phyloP scores from a whole-genome alignment of 176 grass and related monocot species.

The Poa annua region DNA sequence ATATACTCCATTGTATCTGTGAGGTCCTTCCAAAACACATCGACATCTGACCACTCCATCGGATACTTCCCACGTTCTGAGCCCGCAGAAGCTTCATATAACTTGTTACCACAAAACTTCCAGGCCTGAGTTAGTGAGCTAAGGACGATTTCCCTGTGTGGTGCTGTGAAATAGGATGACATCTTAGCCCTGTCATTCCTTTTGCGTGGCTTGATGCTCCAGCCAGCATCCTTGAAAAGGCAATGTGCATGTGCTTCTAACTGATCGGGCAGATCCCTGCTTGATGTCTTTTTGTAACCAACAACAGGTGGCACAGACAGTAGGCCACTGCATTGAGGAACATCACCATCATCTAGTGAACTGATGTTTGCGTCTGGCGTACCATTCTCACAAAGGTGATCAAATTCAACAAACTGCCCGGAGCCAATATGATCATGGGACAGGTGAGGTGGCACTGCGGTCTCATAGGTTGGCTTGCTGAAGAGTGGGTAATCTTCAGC shows the following conservation, averaged over 20 bases:
- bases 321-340: constrained; percentile 39
- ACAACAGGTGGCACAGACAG: constrained; percentile 37
- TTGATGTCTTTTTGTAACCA: constrained; percentile 52
- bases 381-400: constrained; percentile 25
- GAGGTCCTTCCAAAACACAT: constrained; percentile 89
- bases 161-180: constrained; percentile 83
- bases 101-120: constrained; percentile 81
- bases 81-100: constrained; percentile 46
- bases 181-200: constrained; percentile 92
- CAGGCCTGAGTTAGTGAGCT: constrained; percentile 89
- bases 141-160: constrained; percentile 63
- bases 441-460: constrained; percentile 28
- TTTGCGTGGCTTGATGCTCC: constrained; percentile 88
- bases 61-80: constrained; percentile 50
- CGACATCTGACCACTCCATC: constrained; percentile 85
- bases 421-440: constrained; percentile 47
- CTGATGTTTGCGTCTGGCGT: constrained; percentile 29
- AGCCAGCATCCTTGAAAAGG: constrained; percentile 88
- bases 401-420: constrained; percentile 36
- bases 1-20: constrained; percentile 66
- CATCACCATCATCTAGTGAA: constrained; percentile 47
- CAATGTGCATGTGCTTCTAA: constrained; percentile 68
- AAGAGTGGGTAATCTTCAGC: neutral
- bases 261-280: constrained; percentile 87
- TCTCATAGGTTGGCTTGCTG: constrained; percentile 19